Conservation (phyloP, 495 filamentous ascomycete genomes). For the Xeromyces bisporus region DNA sequence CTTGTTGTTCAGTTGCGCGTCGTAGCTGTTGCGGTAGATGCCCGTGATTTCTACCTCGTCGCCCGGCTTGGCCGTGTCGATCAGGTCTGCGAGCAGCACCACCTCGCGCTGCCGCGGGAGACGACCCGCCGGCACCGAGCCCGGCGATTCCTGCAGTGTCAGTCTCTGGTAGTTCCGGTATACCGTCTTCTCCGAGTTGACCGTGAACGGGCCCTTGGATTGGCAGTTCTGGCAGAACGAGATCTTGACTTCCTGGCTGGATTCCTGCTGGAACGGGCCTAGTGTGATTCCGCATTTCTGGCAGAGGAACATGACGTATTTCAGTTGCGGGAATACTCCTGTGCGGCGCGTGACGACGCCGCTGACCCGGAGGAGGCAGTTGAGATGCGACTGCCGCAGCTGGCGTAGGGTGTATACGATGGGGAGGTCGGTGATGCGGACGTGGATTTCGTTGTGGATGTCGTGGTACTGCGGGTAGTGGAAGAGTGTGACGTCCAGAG, state of each 20-base stretch:
- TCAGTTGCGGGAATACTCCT: constrained; percentile 97
- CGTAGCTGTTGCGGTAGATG: constrained; percentile 96
- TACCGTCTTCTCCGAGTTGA: constrained; percentile 97
- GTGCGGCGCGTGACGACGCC: constrained; percentile 91
- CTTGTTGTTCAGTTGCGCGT: constrained; percentile 93
- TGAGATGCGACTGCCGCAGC: constrained; percentile 88
- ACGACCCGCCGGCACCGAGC: constrained; percentile 90
- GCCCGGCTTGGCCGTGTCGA: constrained; percentile 91
- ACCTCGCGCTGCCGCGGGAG: constrained; percentile 91
- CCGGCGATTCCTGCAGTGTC: constrained; percentile 93
- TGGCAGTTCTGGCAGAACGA: constrained; percentile 96
- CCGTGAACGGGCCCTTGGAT: constrained; percentile 82
- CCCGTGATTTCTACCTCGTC: constrained; percentile 97
- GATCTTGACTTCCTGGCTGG: constrained; percentile 87
- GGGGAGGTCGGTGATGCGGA: constrained; percentile 88
- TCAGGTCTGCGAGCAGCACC: constrained; percentile 90
- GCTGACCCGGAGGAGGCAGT: constrained; percentile 85
- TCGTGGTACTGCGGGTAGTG: constrained; percentile 96
- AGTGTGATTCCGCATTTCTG: constrained; percentile 80
- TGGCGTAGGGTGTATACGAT: constrained; percentile 94
- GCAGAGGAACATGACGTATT: constrained; percentile 96
- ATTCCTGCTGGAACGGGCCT: constrained; percentile 94
- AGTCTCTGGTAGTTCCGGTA: constrained; percentile 98
- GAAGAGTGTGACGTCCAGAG: constrained; percentile 84
- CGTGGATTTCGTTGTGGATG: constrained; percentile 95